phyloP scores from a whole-genome alignment of 352 stramenopile species.

The Bremia lactucae region DNA sequence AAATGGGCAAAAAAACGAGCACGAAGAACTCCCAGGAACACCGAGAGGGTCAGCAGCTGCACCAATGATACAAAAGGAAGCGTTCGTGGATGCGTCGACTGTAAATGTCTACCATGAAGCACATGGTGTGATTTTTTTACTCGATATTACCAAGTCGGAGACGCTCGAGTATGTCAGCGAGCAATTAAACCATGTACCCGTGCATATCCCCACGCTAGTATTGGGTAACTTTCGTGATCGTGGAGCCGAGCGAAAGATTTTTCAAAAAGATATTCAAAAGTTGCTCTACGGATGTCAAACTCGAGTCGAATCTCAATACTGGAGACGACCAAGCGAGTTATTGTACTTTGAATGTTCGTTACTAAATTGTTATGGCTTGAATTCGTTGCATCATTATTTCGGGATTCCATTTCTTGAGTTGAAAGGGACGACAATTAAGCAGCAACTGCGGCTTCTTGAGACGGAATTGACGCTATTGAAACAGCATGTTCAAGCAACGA shows the following conservation, averaged over 20 bases:
- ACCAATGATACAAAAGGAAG: constrained; percentile 28
- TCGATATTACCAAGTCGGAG: constrained; percentile 74
- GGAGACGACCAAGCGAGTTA: constrained; percentile 44
- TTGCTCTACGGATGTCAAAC: constrained; percentile 46
- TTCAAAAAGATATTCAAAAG: constrained; percentile 77
- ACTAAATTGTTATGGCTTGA: constrained; percentile 76
- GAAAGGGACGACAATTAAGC: constrained; percentile 62
- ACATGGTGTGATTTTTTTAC: constrained; percentile 81
- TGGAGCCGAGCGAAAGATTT: constrained; percentile 60
- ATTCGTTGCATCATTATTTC: constrained; percentile 80
- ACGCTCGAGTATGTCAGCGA: constrained; percentile 78
- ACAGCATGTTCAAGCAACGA: constrained; percentile 58
- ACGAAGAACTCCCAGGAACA: constrained; percentile 6
- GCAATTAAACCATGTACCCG: constrained; percentile 56
- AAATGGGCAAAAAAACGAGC: constrained; percentile 1
- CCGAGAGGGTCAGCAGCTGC: constrained; percentile 8
- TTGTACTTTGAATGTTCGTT: constrained; percentile 82
- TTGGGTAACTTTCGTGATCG: constrained; percentile 75
- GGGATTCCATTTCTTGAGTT: constrained; percentile 75
- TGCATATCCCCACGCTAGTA: constrained; percentile 71
- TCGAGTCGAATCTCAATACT: constrained; percentile 21
- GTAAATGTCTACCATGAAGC: constrained; percentile 87
- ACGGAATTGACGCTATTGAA: constrained; percentile 63
- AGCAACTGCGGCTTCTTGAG: constrained; percentile 68
- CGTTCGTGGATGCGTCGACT: constrained; percentile 67